Conservation (phyloP, 345 rosid species). For the Ceriops decandra region DNA sequence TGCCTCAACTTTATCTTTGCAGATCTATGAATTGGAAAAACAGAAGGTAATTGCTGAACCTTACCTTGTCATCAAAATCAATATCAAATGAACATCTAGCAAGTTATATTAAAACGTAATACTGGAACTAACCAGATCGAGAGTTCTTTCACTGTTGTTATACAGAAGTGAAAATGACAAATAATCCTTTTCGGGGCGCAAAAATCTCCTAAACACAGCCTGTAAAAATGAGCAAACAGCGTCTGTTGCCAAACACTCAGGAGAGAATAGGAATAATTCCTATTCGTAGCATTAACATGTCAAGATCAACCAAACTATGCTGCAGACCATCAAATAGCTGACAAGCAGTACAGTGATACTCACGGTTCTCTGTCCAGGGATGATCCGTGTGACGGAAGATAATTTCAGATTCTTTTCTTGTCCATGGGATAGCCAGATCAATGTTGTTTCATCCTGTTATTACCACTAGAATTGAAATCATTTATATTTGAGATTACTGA, state of each 20-base stretch:
- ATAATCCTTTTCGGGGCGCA: constrained; percentile 93
- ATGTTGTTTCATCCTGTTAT: constrained; percentile 79
- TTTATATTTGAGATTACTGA: constrained; percentile 22
- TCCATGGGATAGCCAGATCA: constrained; percentile 83
- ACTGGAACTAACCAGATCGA: constrained; percentile 74
- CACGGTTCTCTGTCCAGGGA: constrained; percentile 97
- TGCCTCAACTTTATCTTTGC: constrained; percentile 92
- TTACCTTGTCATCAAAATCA: constrained; percentile 5
- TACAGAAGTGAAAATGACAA: constrained; percentile 90
- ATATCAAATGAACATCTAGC: neutral
- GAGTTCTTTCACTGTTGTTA: constrained; percentile 85
- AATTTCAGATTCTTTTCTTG: constrained; percentile 66
- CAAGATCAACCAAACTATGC: constrained; percentile 14
- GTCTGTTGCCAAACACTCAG: neutral
- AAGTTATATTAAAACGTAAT: constrained; percentile 4
- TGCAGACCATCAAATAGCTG: constrained; percentile 7
- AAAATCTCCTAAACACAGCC: constrained; percentile 88
- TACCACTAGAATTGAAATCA: constrained; percentile 44
- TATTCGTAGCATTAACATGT: neutral
- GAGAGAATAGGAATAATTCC: neutral
- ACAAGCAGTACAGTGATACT: constrained; percentile 29
- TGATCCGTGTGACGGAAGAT: constrained; percentile 55
- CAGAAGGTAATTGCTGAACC: constrained; percentile 11
- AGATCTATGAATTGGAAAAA: constrained; percentile 53
- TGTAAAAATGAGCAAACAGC: constrained; percentile 21